Evolutionary conservation across 1,139 yeast species (phyloP).

Genomic region (Saccharomyces hybrid): DNA sequence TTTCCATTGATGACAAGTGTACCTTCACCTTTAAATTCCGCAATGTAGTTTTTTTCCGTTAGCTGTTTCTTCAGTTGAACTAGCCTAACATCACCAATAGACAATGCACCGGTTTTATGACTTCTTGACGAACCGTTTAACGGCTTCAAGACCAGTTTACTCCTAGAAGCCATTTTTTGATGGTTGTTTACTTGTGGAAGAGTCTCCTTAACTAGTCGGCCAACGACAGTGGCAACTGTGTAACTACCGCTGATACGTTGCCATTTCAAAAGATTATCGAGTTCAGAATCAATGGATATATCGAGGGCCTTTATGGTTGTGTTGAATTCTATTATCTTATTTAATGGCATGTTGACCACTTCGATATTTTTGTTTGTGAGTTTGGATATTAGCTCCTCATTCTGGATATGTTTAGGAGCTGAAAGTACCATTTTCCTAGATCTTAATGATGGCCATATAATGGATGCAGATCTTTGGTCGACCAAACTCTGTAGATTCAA

Average conservation of each 20-base stretch:
- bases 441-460: conserved; percentile 70
- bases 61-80: conserved; percentile 71
- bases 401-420: conserved; percentile 36
- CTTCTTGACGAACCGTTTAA: conserved; percentile 14
- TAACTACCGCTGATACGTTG: conserved; percentile 76
- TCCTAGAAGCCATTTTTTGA: conserved; percentile 8
- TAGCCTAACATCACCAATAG: conserved; percentile 82
- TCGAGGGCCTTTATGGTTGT: conserved; percentile 61
- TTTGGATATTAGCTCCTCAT: conserved; percentile 15
- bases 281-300: conserved; percentile 58
- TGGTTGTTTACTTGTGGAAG: conserved; percentile 14
- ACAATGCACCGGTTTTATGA: conserved; percentile 35
- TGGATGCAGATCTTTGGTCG: conserved; percentile 72
- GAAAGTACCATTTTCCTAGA: conserved; percentile 65
- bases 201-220: conserved; percentile 49
- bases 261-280: conserved; percentile 68
- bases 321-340: conserved; percentile 46
- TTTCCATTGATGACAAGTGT: conserved; percentile 75
- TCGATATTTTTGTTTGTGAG: conserved; percentile 31
- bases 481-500: conserved; percentile 82
- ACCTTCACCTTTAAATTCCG: conserved; percentile 92
- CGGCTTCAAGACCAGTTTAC: conserved; percentile 26
- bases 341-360: conserved; percentile 34
- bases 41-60: conserved; percentile 51
- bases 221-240: conserved; percentile 74